Evolutionary conservation across 2,329 filamentous ascomycete species (phyloP), one percentile per base, ranked within the genome.

Genomic region (Exophiala aquamarina): DNA sequence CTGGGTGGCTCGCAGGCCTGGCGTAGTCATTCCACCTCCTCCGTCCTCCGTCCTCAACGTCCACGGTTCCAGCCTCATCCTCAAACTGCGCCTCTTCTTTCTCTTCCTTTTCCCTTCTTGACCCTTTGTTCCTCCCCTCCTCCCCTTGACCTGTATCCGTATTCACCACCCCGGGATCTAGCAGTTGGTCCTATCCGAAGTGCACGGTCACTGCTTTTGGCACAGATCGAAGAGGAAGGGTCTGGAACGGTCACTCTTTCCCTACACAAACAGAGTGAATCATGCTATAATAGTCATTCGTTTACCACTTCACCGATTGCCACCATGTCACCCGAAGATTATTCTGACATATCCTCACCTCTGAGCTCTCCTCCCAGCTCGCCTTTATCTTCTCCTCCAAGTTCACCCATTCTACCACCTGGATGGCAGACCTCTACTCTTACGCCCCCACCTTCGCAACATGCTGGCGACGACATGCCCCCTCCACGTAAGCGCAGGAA

Each of bases 401-500:
- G 62, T 32, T 72, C 68, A 14, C 66, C 68, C 13, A 58, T 58
- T 41, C 59, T 68, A 28, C 67, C 69, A 34, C 61, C 66, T 15
- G 63, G 55, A 41, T 66, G 64, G 59, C 68, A 65, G 58, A 65
- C 35, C 35, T 37, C 35, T 8, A 20, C 65, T 47, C 38, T 58
- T 32, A 71, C 69, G 49, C 69, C 71, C 49, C 67, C 71, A 44
- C 70, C 68, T 35, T 72, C 71, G 13, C 68, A 70, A 52, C 63
- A 68, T 57, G 68, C 70, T 63, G 75, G 79, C 64, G 76, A 76
- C 64, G 83, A 87, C 60, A 82, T 81, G 41, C 79, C 83, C 29
- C 86, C 88, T 23, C 73, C 83, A 44, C 95, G 94, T 75, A 86
- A 86, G 67, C 83, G 87, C 61, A 84, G 83, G 64, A 77, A 85